Base-by-base conservation (phyloP, 1,284 basidiomycete species). In the Leccinum pachyderme region DNA sequence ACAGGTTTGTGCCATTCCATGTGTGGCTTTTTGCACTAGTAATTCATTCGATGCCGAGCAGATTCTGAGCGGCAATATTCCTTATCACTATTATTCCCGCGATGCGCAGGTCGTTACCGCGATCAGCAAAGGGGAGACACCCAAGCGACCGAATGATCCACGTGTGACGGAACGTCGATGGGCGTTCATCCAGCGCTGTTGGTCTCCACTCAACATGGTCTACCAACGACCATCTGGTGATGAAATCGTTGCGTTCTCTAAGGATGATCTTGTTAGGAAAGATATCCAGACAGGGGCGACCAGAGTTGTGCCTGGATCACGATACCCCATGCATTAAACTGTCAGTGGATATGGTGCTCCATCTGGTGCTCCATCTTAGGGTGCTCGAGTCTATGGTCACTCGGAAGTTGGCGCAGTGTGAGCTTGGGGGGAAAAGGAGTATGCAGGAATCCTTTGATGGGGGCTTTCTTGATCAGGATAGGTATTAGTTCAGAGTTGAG, bases 21-120 rank as follows among this genome's bases (percentile, higher is more conserved):
- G n/a, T 15, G n/a, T 3, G 35, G 2, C 5, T 33, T 24, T 37
- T 41, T 35, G 24, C 4, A 11, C 22, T 5, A 27, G 25, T 31
- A 44, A 32, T 25, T 2, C 33, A 22, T 48, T 15, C n/a, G 7
- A 41, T 7, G 7, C 27, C 12, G 24, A 48, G 11, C 43, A 63
- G 59, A 59, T 56, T 32, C 51, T 64, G 25, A 53, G 54, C 7
- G 60, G 60, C 1, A 45, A 63, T 6, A n/a, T 62, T 6, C 60
- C 61, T 2, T 63, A 62, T 47, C 51, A 53, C n/a, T 55, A 62
- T 35, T 55, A 60, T 29, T 12, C 44, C 11, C 52, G 33, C 12
- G 49, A 51, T 13, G 6, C n/a, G 35, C 53, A 55, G 27, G 47
- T 63, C 8, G 28, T 61, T 15, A 37, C 31, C 15, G 53, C 55